A percentile compares a stretch with the other conserved stretches of the same genome.
phyloP scores from a whole-genome alignment of 371 early-diverging fungal species.

The Apophysomyces variabilis region DNA sequence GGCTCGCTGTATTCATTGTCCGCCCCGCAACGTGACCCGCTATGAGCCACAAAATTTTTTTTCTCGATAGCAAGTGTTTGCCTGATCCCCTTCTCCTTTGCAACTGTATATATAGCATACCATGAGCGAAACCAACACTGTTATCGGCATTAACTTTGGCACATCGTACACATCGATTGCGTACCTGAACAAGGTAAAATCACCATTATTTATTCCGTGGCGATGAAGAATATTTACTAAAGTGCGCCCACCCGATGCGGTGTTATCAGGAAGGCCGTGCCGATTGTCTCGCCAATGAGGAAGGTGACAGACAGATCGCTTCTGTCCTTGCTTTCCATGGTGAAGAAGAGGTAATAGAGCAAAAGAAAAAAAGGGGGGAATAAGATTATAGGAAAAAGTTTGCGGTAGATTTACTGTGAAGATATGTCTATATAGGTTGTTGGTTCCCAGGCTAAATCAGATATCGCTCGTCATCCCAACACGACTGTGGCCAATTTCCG shows the following conservation, averaged over 20 bases:
- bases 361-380: too few relatives aligned
- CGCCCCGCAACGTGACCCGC: conserved; percentile 4
- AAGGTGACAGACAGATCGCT: conserved; percentile 96
- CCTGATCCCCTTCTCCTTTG: not conserved
- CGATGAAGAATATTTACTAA: not conserved
- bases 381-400: not conserved
- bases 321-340: conserved; percentile 92
- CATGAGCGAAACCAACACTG: conserved; percentile 45
- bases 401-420: not conserved
- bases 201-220: conserved; percentile 19
- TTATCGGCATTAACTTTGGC: conserved; percentile 92
- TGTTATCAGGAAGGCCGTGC: conserved; percentile 77
- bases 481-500: conserved; percentile 90
- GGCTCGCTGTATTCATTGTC: not conserved
- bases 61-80: not conserved
- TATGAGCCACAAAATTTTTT: conserved; percentile 7
- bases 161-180: conserved; percentile 89
- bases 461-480: conserved; percentile 86
- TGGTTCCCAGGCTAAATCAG: conserved; percentile 93
- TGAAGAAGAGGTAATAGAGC: conserved; percentile 73
- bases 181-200: conserved; percentile 72
- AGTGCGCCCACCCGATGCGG: not conserved
- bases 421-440: conserved; percentile 62
- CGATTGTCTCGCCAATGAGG: conserved; percentile 96
- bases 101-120: conserved; percentile 4